A percentile compares a stretch with the other conserved stretches of the same genome.
phyloP scores from a whole-genome alignment of 1,139 yeast species.

The Blastobotrys proliferans region DNA sequence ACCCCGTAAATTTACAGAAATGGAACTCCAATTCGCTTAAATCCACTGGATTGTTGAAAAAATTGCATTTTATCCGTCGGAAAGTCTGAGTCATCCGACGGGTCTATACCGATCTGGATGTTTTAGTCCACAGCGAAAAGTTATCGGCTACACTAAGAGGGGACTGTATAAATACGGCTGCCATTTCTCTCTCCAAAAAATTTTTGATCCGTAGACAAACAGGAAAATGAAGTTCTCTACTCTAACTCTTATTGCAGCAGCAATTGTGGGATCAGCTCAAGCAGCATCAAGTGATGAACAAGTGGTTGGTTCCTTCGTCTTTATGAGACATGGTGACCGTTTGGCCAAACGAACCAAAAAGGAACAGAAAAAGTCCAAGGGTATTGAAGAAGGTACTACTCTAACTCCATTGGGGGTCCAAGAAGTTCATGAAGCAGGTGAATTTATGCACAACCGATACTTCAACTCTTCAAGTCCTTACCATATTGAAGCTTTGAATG shows the following conservation, averaged over 20 bases:
- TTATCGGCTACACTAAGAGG: no score
- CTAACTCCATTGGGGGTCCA: constrained; percentile 42
- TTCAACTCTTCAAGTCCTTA: constrained; percentile 33
- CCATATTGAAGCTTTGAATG: constrained; percentile 27
- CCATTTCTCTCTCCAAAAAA: no score
- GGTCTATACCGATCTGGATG: not conserved
- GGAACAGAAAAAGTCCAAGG: no score
- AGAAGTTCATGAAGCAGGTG: constrained; percentile 37
- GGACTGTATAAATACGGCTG: no score
- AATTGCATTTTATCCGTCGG: constrained; percentile 3
- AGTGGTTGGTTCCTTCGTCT: constrained; percentile 41
- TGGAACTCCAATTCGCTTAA: no score
- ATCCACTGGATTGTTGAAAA: no score
- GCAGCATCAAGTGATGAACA: constrained; percentile 27
- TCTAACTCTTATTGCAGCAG: constrained; percentile 8
- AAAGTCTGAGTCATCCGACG: not conserved
- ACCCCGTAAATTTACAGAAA: no score
- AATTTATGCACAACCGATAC: constrained; percentile 40
- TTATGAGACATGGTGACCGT: constrained; percentile 46
- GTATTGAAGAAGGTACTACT: constrained; percentile 37
- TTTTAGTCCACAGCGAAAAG: no score
- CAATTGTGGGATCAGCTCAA: constrained; percentile 9
- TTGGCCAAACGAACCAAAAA: constrained; percentile 36
- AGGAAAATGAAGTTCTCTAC: constrained; percentile 10
- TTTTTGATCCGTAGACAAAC: not conserved